Evolutionary conservation across 768 basidiomycete genomes (phyloP), one percentile per base, ranked within the genome.

Genomic region (Tulasnella sp.): DNA sequence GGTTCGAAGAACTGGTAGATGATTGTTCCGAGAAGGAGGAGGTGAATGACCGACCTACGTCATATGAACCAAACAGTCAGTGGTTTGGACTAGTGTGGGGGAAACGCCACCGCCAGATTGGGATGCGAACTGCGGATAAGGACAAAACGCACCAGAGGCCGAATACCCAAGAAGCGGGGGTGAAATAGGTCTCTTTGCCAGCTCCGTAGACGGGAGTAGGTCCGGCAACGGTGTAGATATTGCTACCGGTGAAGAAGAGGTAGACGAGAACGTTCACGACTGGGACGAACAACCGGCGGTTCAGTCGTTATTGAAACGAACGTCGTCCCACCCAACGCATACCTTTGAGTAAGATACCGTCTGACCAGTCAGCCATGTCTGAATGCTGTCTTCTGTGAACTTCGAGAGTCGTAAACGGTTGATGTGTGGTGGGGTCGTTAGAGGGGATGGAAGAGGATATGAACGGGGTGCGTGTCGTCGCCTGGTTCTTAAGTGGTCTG

Each of bases 161-260:
- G 87, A 96, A 97, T 1, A 94, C 93, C 91, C 94, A 98, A 38
- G 92, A 91, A 36, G 95, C 94, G n/a, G 97, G 97, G 1, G 96
- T 98, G 79, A 99, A 87, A 85, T 96, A 98, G 0, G 97, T 98
- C 82, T 93, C 92, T 84, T 95, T 95, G 71, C 90, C 91, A 81
- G 87, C 85, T 84, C 88, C 90, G 86, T 95, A 94, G 75, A 91
- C 88, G 81, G 89, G 91, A 27, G 84, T 88, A 0, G 94, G 94
- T 2, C 90, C 89, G 8, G 94, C 91, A 80, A 96, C 89, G 76
- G 92, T 92, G 88, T 95, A 97, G 79, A 56, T 27, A 52, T 79
- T 79, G 81, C 78, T 81, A 62, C 85, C 96, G n/a, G 97, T 87
- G 86, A 97, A 95, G 80, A 93, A 84, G 83, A 95, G 89, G 84